Base-by-base conservation (phyloP, 257 asterid genomes). In the Nyctanthes arbortristis region DNA sequence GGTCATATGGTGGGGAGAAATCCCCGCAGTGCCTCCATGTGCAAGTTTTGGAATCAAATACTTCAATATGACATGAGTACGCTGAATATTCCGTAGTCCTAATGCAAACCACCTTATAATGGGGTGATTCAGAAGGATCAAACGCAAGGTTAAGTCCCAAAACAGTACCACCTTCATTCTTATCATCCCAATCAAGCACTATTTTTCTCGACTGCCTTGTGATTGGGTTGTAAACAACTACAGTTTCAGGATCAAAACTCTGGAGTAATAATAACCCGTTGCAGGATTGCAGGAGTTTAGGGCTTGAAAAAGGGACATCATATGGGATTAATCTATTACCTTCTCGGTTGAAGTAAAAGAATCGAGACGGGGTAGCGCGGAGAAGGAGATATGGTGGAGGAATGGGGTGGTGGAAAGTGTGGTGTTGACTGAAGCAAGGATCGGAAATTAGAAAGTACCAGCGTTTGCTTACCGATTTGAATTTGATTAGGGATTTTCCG, bases 221-320 rank as follows among this genome's bases (percentile, higher is more conserved):
- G 14, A 54, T 45, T 16, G 68, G 73, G 29, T 73, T 73, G 64
- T 30, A 66, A 5, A 73, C 32, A n/a, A 2, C 45, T 32, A 22
- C 8, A 8, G 18, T 71, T 49, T n/a, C 64, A 14, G 49, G 16
- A 16, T 18, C 27, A 8, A 4, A 28, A 36, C 63, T 22, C 18
- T 35, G 54, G 16, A 71, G 43, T 25, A 71, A 62, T 22, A 73
- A 12, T 4, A 73, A 69, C 1, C 78, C 78, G 28, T 73, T 66
- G 20, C 70, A 71, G 35, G 65, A 71, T 36, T 52, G 70, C 65
- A 63, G 3, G 16, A 71, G 39, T 37, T 35, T 55, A 0, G 18
- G 13, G 7, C 39, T 18, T 27, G 45, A 29, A 32, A 40, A 29
- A 2, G 14, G 12, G 25, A 61, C 14, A 20, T 30, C 8, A 20